These are phyloP conservation scores for Pichia californica DNA, from an alignment of 805 yeast species.

Conservation along the genomic window DNA sequence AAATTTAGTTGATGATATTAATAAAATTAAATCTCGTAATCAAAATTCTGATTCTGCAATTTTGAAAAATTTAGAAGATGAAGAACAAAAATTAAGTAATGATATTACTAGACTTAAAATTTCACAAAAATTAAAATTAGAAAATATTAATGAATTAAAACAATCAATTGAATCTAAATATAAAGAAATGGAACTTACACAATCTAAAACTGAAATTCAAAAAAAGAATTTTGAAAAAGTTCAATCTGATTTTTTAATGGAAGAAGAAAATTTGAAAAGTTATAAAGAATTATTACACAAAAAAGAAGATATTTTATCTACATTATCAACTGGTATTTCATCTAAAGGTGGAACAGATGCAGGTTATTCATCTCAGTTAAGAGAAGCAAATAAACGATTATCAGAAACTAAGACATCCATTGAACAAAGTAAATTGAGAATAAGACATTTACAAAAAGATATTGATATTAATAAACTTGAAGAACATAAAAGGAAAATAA, in stretches of 20 bases:
- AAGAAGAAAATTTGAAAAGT: conserved; percentile 38
- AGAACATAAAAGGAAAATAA: conserved; percentile 48
- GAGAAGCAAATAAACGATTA: conserved; percentile 50
- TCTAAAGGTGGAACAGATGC: conserved; percentile 69
- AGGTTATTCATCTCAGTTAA: conserved; percentile 71
- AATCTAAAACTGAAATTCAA: conserved; percentile 21
- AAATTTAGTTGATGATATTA: conserved; percentile 48
- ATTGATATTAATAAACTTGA: conserved; percentile 41
- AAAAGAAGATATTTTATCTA: conserved; percentile 75
- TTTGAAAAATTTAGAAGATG: conserved; percentile 51
- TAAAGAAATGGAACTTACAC: conserved; percentile 26
- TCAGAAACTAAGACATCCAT: conserved; percentile 48
- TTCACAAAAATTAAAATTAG: conserved; percentile 47
- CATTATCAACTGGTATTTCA: conserved; percentile 85
- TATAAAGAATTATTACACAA: conserved; percentile 43
- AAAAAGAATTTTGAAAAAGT: conserved; percentile 16
- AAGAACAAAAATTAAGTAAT: conserved; percentile 52
- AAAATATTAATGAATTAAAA: conserved; percentile 52
- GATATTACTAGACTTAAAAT: conserved; percentile 65
- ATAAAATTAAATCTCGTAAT: conserved; percentile 44
- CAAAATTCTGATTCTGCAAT: conserved; percentile 53
- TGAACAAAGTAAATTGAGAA: conserved; percentile 54
- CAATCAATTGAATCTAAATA: conserved; percentile 30
- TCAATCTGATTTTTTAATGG: conserved; percentile 39
- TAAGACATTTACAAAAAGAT: conserved; percentile 40